Conservation (phyloP, 2,329 filamentous ascomycete species). For the Beauveria scarabaeidicola region DNA sequence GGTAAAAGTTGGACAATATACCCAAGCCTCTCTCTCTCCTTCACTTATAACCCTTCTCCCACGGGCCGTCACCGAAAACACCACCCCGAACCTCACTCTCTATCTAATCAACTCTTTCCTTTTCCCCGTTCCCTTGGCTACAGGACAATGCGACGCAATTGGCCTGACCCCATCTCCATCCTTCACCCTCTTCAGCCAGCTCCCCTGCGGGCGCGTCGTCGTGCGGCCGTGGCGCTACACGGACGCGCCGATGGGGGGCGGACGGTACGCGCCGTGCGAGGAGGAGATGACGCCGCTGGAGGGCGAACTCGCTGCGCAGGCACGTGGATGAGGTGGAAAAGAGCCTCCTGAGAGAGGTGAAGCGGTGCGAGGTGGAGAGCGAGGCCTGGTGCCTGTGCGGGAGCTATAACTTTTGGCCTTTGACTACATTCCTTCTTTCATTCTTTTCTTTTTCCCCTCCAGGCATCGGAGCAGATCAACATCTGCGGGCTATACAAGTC, state of each 20-base stretch:
- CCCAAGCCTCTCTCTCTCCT: background rate
- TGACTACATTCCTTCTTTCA: background rate
- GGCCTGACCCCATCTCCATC: background rate
- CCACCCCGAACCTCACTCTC: background rate
- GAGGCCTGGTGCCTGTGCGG: background rate
- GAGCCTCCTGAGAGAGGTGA: background rate
- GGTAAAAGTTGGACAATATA: background rate
- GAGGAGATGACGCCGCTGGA: background rate
- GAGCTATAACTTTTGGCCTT: background rate
- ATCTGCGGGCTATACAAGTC: background rate
- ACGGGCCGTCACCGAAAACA: too few relatives aligned
- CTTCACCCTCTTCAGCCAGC: background rate
- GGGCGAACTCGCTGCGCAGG: background rate
- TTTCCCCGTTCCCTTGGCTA: background rate
- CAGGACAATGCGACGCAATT: background rate
- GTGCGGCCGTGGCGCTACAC: background rate
- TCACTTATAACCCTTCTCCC: background rate
- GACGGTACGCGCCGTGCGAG: background rate
- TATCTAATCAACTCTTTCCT: background rate
- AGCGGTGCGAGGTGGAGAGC: slow-evolving; percentile 4
- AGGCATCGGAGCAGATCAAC: background rate
- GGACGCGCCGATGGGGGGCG: background rate
- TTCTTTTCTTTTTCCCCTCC: background rate
- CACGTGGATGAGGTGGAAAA: background rate
- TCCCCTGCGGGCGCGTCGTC: too few relatives aligned